Conservation (phyloP, 1,284 basidiomycete genomes). For the Rhodotorula sp. region DNA sequence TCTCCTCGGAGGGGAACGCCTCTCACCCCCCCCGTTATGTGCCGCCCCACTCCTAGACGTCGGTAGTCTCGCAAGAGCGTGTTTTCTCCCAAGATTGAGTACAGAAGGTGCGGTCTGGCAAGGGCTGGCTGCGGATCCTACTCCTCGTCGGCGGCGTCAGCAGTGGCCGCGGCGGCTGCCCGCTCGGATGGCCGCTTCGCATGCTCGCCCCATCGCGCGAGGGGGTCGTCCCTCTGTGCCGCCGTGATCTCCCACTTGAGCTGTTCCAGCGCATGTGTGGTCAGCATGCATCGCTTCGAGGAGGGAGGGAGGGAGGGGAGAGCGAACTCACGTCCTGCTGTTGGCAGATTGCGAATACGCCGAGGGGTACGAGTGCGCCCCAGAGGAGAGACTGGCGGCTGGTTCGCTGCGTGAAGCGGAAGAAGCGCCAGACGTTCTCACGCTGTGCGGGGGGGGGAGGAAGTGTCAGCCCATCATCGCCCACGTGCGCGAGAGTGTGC, state of each 20-base stretch:
- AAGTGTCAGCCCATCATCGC: not conserved
- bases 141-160: constrained; percentile 29
- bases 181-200: constrained; percentile 22
- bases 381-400: constrained; percentile 38
- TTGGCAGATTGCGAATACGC: constrained; percentile 30
- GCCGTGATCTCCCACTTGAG: constrained; percentile 40
- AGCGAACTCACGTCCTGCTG: constrained; percentile 32
- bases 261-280: constrained; percentile 8
- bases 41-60: not conserved
- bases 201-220: constrained; percentile 33
- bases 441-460: constrained; percentile 7
- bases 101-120: too few relatives aligned
- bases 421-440: constrained; percentile 40
- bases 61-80: not conserved
- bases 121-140: not conserved
- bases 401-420: constrained; percentile 45
- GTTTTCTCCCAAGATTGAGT: too few relatives aligned
- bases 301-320: too few relatives aligned
- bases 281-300: too few relatives aligned
- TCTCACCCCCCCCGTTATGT: too few relatives aligned
- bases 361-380: constrained; percentile 40
- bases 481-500: not conserved
- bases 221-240: constrained; percentile 30
- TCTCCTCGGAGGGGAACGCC: not conserved
- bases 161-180: constrained; percentile 9